These are phyloP conservation scores for Neurospora sp. DNA, from an alignment of 495 filamentous ascomycete genomes.

Conservation along the genomic window DNA sequence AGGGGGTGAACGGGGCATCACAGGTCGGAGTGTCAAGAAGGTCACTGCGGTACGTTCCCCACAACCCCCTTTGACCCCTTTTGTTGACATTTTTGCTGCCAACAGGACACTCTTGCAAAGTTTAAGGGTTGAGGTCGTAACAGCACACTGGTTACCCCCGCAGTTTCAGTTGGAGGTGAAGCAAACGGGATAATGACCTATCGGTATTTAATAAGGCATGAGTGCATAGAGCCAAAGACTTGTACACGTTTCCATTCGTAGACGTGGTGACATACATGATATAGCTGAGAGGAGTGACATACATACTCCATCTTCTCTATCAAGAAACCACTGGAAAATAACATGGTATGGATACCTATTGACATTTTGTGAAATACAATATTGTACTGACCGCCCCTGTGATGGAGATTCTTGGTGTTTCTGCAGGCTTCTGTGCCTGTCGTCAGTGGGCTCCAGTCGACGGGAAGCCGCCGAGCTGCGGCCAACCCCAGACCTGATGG, in stretches of 20 bases:
- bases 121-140: conserved; percentile 54
- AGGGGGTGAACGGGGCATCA: conserved; percentile 60
- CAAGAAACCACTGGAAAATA: not conserved
- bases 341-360: not conserved
- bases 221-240: not conserved
- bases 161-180: not conserved
- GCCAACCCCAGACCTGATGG: conserved; percentile 9
- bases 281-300: not conserved
- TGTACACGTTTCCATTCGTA: not conserved
- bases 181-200: not conserved
- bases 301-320: too few species aligned
- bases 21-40: conserved; percentile 63
- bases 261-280: not conserved
- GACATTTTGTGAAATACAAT: not conserved
- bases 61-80: not conserved
- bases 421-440: conserved; percentile 19
- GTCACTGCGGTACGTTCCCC: conserved; percentile 55
- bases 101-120: conserved; percentile 59
- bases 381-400: not conserved
- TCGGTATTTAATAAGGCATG: not conserved
- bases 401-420: conserved; percentile 14
- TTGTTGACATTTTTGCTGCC: conserved; percentile 5
- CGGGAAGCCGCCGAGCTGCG: conserved; percentile 5
- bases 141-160: not conserved
- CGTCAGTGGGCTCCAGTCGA: not conserved